Evolutionary conservation across 352 stramenopile genomes (phyloP), one percentile per base, ranked within the genome.

Genomic region (Pythium phragmiticola): DNA sequence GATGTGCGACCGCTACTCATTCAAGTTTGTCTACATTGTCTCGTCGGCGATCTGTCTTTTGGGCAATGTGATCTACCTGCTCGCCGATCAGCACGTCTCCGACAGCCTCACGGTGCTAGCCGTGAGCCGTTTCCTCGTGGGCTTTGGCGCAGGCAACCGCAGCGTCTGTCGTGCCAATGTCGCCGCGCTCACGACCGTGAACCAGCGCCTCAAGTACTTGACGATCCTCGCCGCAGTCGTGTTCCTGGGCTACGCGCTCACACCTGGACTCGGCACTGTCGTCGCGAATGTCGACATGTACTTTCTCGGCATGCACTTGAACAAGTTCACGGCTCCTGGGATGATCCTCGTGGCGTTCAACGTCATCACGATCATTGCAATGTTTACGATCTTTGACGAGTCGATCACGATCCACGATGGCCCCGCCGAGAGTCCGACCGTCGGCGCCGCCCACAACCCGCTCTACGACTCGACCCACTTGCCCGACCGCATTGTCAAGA

Each of bases 1-100:
- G 84, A 89, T 93, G 76, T 90, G 84, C 71, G 84, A 93, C 53
- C 81, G 58, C 51, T 92, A 89, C 69, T 84, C 84, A 55, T 93
- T 91, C 65, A 83, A 82, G 66, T 87, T 74, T 33, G 84, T 93
- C 17, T 93, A 93, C 54, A 62, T 93, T 37, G 75, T 89, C 49
- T 91, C 84, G n/a, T 91, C 84, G 41, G 69, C 34, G 7, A 87
- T 93, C 21, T 90, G 84, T 49, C 60, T 93, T 9, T 17, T 85
- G 8, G 84, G 84, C 45, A 93, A 93, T 69, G n/a, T 90, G 51
- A 82, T 88, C 54, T 93, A 91, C 43, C 62, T 92, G 16, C 49
- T 90, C 34, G 84, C 84, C 2, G 84, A 92, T 42, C 65, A 64
- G 21, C 77, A 88, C 45, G 81, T 89, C 23, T 48, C 74, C 9